Conservation (phyloP, 148 eudicot species). For the Suaeda aralocaspica region DNA sequence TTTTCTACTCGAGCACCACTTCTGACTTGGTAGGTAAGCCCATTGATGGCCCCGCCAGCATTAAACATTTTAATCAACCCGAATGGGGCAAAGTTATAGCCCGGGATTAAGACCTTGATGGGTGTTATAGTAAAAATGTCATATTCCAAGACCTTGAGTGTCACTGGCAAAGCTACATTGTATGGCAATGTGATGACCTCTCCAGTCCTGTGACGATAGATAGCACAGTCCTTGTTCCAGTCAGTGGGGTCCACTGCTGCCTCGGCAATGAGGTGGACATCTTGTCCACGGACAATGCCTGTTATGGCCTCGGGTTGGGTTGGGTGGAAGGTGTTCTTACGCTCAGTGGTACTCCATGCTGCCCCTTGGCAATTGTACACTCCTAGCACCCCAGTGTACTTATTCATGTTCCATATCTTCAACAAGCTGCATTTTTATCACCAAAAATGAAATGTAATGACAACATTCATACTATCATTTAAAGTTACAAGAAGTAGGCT, state of each 20-base stretch:
- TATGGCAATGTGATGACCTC: slow-evolving; percentile 48
- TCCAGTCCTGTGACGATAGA: slow-evolving; percentile 42
- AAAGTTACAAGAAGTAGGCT: background rate
- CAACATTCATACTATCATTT: background rate
- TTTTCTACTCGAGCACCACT: slow-evolving; percentile 34
- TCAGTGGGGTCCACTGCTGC: slow-evolving; percentile 43
- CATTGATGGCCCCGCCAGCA: slow-evolving; percentile 82
- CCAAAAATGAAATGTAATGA: background rate
- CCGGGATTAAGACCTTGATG: slow-evolving; percentile 45
- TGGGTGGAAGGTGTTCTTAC: slow-evolving; percentile 68
- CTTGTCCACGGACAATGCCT: slow-evolving; percentile 49
- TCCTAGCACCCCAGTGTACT: slow-evolving; percentile 86
- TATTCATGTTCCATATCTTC: slow-evolving; percentile 99
- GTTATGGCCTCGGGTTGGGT: slow-evolving; percentile 48
- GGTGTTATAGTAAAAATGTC: slow-evolving; percentile 74
- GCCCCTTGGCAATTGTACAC: slow-evolving; percentile 99
- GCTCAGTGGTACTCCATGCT: slow-evolving; percentile 72
- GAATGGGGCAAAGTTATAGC: slow-evolving; percentile 66
- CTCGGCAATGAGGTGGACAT: slow-evolving; percentile 68
- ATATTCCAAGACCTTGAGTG: slow-evolving; percentile 75
- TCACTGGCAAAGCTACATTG: slow-evolving; percentile 52
- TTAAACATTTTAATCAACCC: slow-evolving; percentile 89
- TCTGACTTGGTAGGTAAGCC: slow-evolving; percentile 49
- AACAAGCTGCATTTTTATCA: slow-evolving; percentile 47
- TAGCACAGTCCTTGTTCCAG: slow-evolving; percentile 62